Base-by-base conservation (phyloP, 345 rosid genomes). In the Boechera retrofracta region DNA sequence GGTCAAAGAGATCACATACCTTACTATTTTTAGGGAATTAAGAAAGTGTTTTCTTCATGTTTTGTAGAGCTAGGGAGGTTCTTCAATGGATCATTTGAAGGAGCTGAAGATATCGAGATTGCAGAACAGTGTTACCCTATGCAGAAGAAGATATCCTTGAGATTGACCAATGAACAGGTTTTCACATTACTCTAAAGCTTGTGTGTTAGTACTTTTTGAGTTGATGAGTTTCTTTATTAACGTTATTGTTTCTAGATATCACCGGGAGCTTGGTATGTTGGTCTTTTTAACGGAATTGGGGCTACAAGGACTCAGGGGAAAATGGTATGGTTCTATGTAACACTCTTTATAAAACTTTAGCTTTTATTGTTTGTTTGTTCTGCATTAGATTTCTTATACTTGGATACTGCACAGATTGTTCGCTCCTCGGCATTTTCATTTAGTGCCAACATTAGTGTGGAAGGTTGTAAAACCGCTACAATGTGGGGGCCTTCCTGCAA, bases 201-300 rank as follows among this genome's bases (percentile, higher is more conserved):
- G 13, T 18, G 59, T 64, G 48, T 56, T 58, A 7, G 48, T 13
- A 72, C 57, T 44, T 47, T 33, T 64, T 16, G 0, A 38, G 35
- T 41, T 33, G 53, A 55, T 52, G 63, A 65, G 49, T 58, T 78
- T 48, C 11, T 31, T 24, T 45, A 12, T 48, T 32, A 10, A 18
- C 47, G 49, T 15, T 79, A 10, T 69, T 82, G 26, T 76, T 75
- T 60, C n/a, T 86, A 94, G 98, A 86, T 92, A 82, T 81, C 92
- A 69, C 85, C 97, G 7, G 95, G 98, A 77, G 90, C 85, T 73
- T 90, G 91, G 91, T 94, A 90, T 77, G 81, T 92, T 62, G 98
- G 98, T 71, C 90, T 92, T 79, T 94, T 94, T 75, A 94, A 94
- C 29, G 98, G 98, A 44, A 75, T 90, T 77, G 98, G 98, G 55